These are phyloP conservation scores for grape (Vitis vinifera) DNA, from an alignment of 164 flowering plant species.

Conservation along the genomic window ASM3070453v1 NC_081817.1:1770501-1771000, in stretches of 20 bases:
- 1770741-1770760: constrained; percentile 86
- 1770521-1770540: neutral
- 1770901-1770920: constrained; percentile 82
- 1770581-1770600: constrained; percentile 72
- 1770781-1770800: constrained; percentile 32
- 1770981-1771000: constrained; percentile 87
- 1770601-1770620: constrained; percentile 92
- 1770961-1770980: constrained; percentile 84
- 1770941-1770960: constrained; percentile 90
- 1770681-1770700: constrained; percentile 65
- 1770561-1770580: constrained; percentile 1
- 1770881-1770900: constrained; percentile 83
- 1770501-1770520: neutral
- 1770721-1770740: constrained; percentile 83
- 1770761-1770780: constrained; percentile 99
- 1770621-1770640: constrained; percentile 84
- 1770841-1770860: constrained; percentile 1
- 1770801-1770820: neutral
- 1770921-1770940: constrained; percentile 95
- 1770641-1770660: constrained; percentile 92
- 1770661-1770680: constrained; percentile 85
- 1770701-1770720: constrained; percentile 76
- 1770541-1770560: neutral
- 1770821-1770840: neutral
- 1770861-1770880: constrained; percentile 66